A percentile compares a stretch with the other conserved stretches of the same genome.
Evolutionary conservation across 1,284 basidiomycete genomes (phyloP).

Genomic region (Gastroboletus turbinatus): DNA sequence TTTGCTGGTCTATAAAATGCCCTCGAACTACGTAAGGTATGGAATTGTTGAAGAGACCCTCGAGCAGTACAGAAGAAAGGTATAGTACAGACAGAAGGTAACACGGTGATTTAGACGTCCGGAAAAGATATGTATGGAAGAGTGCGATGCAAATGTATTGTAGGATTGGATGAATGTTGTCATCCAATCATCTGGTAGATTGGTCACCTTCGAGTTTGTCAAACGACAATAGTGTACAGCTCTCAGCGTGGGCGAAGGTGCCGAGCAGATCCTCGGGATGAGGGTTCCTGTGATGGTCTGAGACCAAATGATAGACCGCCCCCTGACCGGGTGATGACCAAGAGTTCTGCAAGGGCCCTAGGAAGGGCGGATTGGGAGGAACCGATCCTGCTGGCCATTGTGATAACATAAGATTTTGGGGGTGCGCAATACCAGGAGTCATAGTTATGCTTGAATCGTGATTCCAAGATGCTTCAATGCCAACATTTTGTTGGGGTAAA

Average conservation of each 20-base stretch:
- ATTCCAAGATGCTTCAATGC: neutral
- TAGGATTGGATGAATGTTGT: neutral
- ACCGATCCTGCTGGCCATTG: constrained; percentile 4
- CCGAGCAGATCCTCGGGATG: neutral
- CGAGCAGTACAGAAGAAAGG: neutral
- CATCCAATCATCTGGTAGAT: neutral
- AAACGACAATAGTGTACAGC: neutral
- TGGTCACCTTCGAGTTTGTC: constrained; percentile 3
- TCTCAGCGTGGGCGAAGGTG: constrained; percentile 2
- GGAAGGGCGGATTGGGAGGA: neutral
- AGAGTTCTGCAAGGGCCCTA: neutral
- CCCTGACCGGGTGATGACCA: neutral
- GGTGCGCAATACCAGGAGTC: neutral
- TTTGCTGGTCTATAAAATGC: neutral
- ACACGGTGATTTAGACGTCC: neutral
- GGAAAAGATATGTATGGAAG: neutral
- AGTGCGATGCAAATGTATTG: neutral
- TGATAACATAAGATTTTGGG: constrained; percentile 1
- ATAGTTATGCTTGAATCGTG: neutral
- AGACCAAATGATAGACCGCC: neutral
- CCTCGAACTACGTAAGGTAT: neutral
- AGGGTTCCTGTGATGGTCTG: constrained; percentile 6
- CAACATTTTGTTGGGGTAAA: constrained; percentile 1
- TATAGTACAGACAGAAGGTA: constrained; percentile 1
- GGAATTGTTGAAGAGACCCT: neutral